phyloP scores from a whole-genome alignment of 306 rosid species.

The Luffa acutangula region DNA sequence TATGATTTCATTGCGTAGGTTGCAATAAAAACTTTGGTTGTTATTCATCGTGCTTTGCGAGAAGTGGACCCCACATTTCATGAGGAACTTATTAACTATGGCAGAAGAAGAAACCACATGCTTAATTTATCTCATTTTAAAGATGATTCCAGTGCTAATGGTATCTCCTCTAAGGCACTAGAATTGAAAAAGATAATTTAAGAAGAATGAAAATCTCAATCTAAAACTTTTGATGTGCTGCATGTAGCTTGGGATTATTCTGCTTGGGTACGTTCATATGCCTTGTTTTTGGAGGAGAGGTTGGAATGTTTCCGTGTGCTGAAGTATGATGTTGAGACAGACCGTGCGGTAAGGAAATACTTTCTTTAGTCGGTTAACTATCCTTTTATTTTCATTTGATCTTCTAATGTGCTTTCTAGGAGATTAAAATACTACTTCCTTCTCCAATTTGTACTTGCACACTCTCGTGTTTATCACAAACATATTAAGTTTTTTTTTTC shows the following conservation, averaged over 20 bases:
- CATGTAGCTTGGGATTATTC: constrained; percentile 95
- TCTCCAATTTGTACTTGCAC: neutral
- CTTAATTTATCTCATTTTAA: constrained; percentile 97
- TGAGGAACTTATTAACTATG: constrained; percentile 93
- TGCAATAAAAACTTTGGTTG: constrained; percentile 82
- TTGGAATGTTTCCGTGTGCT: constrained; percentile 92
- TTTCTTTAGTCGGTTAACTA: neutral
- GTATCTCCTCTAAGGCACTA: constrained; percentile 25
- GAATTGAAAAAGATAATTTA: neutral
- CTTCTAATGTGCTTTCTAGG: neutral
- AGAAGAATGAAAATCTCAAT: neutral
- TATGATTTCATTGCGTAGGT: constrained; percentile 46
- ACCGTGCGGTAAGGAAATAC: constrained; percentile 63
- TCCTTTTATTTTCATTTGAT: neutral
- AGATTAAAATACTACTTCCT: neutral
- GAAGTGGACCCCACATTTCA: constrained; percentile 98
- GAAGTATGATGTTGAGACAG: constrained; percentile 86
- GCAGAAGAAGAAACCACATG: constrained; percentile 96
- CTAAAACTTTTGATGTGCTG: constrained; percentile 16
- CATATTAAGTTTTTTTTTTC: neutral
- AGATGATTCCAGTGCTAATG: constrained; percentile 97
- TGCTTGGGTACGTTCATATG: constrained; percentile 90
- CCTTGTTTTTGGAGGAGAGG: constrained; percentile 97
- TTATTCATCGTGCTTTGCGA: constrained; percentile 97
- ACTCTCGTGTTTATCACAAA: neutral